A percentile compares a stretch with the other conserved stretches of the same genome.
These are phyloP conservation scores for Syzygium syzygioides DNA, from an alignment of 441 rosid genomes.

Conservation along the genomic window DNA sequence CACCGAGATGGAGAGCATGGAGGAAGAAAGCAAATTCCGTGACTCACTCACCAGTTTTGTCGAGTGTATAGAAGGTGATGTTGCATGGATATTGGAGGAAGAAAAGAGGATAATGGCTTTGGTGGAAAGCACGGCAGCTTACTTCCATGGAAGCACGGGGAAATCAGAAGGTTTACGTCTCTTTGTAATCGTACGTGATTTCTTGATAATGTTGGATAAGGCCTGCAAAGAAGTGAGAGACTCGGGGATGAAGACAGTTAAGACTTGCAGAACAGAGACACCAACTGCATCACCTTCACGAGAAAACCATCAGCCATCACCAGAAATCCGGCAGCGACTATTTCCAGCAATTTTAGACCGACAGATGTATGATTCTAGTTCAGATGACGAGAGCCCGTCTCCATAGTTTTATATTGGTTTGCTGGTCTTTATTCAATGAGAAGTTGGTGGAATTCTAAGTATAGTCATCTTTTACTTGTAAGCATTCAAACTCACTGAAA, in stretches of 20 bases:
- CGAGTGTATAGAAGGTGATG: conserved; percentile 60
- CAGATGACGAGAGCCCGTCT: conserved; percentile 38
- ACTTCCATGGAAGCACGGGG: conserved; percentile 91
- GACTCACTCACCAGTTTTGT: conserved; percentile 60
- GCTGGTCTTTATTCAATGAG: not conserved
- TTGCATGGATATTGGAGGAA: conserved; percentile 50
- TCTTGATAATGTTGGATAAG: conserved; percentile 77
- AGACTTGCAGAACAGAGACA: conserved; percentile 29
- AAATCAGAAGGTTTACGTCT: conserved; percentile 91
- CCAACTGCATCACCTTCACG: conserved; percentile 21
- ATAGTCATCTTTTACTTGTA: not conserved
- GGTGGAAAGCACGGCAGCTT: conserved; percentile 95
- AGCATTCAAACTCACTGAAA: not conserved
- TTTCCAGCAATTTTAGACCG: conserved; percentile 66
- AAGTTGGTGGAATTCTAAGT: not conserved
- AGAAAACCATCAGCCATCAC: conserved; percentile 28
- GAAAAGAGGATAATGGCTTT: conserved; percentile 79
- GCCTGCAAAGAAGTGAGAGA: conserved; percentile 75
- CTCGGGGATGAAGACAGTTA: conserved; percentile 22
- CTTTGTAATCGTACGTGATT: conserved; percentile 73
- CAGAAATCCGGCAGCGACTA: conserved; percentile 29
- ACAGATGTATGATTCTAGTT: conserved; percentile 42
- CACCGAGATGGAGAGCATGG: conserved; percentile 53
- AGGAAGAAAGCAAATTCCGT: conserved; percentile 67
- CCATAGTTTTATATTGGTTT: not conserved